A percentile compares a stretch with the other conserved stretches of the same genome.
Evolutionary conservation across 768 basidiomycete species (phyloP).

Genomic region (Brasilioporus rufonigricans): DNA sequence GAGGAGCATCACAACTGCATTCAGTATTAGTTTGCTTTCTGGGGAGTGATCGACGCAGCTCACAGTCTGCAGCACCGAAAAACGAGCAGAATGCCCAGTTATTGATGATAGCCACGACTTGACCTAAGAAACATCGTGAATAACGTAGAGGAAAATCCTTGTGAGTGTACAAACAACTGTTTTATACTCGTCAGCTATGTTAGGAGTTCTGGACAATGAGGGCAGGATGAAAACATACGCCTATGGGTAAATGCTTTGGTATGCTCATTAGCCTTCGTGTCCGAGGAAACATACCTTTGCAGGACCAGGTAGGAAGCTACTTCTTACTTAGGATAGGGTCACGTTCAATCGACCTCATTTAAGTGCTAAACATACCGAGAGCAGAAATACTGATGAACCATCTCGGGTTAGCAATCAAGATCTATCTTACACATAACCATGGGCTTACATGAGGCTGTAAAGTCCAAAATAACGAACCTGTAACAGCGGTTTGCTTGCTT

Average conservation of each 20-base stretch:
- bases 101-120: background rate
- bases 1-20: constrained; percentile 1
- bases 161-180: background rate
- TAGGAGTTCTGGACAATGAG: background rate
- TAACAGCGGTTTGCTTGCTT: background rate
- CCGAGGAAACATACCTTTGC: background rate
- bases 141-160: background rate
- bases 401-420: no score
- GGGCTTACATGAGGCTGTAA: background rate
- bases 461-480: background rate
- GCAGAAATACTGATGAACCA: background rate
- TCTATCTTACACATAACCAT: background rate
- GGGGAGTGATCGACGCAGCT: background rate
- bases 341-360: background rate
- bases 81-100: background rate
- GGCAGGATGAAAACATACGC: background rate
- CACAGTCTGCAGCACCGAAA: background rate
- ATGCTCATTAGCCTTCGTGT: background rate
- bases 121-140: background rate
- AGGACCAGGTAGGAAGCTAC: background rate
- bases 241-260: background rate
- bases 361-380: background rate
- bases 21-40: background rate
- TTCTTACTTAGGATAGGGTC: background rate
- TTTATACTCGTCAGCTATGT: background rate